Base-by-base conservation (phyloP, 2,329 filamentous ascomycete species). In the Fusarium cicatricum region DNA sequence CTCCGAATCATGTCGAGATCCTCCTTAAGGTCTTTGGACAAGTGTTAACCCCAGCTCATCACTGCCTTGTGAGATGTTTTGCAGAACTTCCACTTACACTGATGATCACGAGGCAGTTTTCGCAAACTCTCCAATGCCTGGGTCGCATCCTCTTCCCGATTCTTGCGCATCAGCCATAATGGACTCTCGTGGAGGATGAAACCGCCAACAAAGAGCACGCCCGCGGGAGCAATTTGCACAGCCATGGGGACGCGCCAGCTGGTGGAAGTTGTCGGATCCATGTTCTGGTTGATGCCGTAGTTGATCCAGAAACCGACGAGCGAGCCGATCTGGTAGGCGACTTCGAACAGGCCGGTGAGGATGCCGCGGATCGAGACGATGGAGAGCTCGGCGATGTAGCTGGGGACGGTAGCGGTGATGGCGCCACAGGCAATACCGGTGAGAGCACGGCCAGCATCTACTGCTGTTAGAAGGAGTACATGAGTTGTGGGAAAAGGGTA, bases 371-470 rank as follows among this genome's bases (percentile, higher is more conserved):
- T 85, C 2, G 80, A 81, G 1, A 85, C 79, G 62, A 84, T 78
- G 0, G 85, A 84, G 48, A 84, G 81, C 68, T 89, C 86, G 10
- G 85, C 82, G 53, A 87, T 85, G 68, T 89, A 89, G 29, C 85
- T 80, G 3, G 85, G 86, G 3, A 88, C 82, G 6, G 81, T 83
- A 66, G 83, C 84, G 9, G 79, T 82, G 66, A 85, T 77, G 34
- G 83, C 70, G n/a, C 83, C 84, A 39, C 84, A 79, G 16, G 82
- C 84, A 68, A 83, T 78, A 2, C 84, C 84, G 2, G 81, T 84
- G 29, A 86, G 73, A 58, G 83, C 82, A 11, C 86, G 82, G 1
- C 86, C 50, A 79, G 78, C 67, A 80, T 85, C 84, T 87, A 11
- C 2, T 14, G 2, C 4, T 31, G 12, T 55, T 33, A 64, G 41